A percentile compares a stretch with the other conserved stretches of the same genome.
These are phyloP conservation scores for Alternaria metachromatica DNA, from an alignment of 2,329 filamentous ascomycete genomes.

Conservation along the genomic window DNA sequence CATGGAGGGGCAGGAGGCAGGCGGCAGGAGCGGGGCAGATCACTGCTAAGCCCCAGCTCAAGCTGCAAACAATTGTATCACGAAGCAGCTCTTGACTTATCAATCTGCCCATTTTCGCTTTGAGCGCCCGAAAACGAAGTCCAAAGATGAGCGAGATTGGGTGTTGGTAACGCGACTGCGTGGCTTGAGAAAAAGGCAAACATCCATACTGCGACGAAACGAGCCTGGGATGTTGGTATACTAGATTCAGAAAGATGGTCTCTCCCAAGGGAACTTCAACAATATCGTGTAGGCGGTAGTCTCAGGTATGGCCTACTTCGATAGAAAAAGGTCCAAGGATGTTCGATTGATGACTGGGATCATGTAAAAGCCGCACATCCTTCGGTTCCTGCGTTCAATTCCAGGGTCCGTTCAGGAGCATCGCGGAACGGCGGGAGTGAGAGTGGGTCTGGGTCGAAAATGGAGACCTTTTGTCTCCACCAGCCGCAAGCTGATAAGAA, in stretches of 20 bases:
- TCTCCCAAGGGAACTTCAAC: background rate
- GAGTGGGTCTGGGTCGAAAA: background rate
- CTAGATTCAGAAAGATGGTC: background rate
- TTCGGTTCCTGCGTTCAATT: background rate
- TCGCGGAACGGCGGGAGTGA: background rate
- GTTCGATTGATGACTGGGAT: background rate
- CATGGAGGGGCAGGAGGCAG: conserved; percentile 9
- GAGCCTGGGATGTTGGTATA: background rate
- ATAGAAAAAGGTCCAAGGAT: background rate
- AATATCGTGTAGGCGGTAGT: background rate
- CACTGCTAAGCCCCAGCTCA: conserved; percentile 2
- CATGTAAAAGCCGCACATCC: background rate
- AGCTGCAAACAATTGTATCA: background rate
- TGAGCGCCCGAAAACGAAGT: background rate
- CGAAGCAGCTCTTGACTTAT: background rate
- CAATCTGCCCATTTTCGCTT: background rate
- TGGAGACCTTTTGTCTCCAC: background rate
- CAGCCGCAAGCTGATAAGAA: background rate
- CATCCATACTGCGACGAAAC: background rate
- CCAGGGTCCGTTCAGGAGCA: background rate
- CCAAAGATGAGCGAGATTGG: background rate
- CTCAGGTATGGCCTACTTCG: background rate
- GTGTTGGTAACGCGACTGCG: background rate
- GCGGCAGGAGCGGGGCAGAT: conserved; percentile 11
- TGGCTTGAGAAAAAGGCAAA: background rate